Evolutionary conservation across 306 rosid species (phyloP).

Genomic region (Datisca glomerata): DNA sequence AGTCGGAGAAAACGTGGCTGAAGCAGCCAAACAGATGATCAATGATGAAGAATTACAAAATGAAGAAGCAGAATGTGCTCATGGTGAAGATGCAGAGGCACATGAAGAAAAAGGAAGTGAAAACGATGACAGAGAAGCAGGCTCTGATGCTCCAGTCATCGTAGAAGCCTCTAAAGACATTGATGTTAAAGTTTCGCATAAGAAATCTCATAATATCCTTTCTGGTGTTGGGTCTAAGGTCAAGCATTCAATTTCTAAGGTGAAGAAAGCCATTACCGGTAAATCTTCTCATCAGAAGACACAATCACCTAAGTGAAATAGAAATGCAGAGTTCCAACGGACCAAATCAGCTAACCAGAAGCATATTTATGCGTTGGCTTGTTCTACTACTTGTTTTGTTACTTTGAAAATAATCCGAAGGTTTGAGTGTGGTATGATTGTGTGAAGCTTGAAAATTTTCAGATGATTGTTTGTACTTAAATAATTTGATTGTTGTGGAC

Average conservation of each 20-base stretch:
- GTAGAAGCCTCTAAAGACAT: constrained; percentile 27
- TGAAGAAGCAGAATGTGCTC: constrained; percentile 16
- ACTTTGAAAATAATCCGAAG: background rate
- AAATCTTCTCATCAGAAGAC: constrained; percentile 51
- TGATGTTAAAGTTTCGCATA: constrained; percentile 27
- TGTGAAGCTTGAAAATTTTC: background rate
- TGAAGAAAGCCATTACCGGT: constrained; percentile 56
- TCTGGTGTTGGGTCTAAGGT: constrained; percentile 66
- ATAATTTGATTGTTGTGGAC: background rate
- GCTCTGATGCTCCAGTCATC: constrained; percentile 17
- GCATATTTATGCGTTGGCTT: too few species aligned
- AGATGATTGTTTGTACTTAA: background rate
- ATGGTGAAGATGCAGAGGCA: constrained; percentile 8
- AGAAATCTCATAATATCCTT: constrained; percentile 45
- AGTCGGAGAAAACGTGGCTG: constrained; percentile 2
- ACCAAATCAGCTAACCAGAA: too few species aligned
- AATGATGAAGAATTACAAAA: constrained; percentile 9
- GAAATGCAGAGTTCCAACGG: constrained; percentile 1
- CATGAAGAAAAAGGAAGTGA: constrained; percentile 16
- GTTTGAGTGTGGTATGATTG: constrained; percentile 10
- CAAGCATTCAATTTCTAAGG: constrained; percentile 66
- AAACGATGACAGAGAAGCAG: constrained; percentile 4
- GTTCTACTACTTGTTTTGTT: constrained; percentile 6
- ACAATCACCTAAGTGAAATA: constrained; percentile 16
- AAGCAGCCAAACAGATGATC: constrained; percentile 7